Conservation (phyloP, 768 basidiomycete genomes). For the Termitomyces sp. region DNA sequence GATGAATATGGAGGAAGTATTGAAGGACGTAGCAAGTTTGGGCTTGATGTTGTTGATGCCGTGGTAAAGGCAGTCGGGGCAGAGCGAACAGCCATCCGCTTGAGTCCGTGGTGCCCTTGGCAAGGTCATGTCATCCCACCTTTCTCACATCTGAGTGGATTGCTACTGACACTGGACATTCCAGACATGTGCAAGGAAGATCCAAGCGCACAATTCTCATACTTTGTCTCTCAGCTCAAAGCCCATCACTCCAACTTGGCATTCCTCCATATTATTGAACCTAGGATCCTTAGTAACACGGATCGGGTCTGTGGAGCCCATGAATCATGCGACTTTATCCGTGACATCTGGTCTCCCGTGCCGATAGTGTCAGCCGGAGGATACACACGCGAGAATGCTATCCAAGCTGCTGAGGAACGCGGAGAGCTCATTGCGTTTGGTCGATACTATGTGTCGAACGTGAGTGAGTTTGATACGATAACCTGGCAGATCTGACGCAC, state of each 20-base stretch:
- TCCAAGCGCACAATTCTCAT: conserved; percentile 51
- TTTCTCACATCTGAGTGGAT: neutral
- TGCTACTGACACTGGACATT: conserved; percentile 23
- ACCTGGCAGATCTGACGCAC: neutral
- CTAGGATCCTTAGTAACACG: conserved; percentile 22
- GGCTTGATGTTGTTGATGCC: conserved; percentile 51
- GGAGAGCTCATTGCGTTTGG: conserved; percentile 30
- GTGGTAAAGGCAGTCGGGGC: conserved; percentile 50
- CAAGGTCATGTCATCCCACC: conserved; percentile 27
- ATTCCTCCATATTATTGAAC: conserved; percentile 52
- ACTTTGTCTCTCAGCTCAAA: conserved; percentile 41
- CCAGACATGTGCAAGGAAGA: conserved; percentile 52
- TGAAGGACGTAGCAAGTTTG: conserved; percentile 56
- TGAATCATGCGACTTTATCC: conserved; percentile 41
- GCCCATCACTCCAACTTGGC: conserved; percentile 39
- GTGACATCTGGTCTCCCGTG: conserved; percentile 41
- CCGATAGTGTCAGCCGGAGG: conserved; percentile 42
- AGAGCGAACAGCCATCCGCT: conserved; percentile 49
- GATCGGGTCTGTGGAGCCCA: conserved; percentile 11
- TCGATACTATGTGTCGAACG: conserved; percentile 30
- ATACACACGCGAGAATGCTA: conserved; percentile 37
- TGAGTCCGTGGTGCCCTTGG: conserved; percentile 50
- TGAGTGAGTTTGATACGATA: conserved; percentile 12
- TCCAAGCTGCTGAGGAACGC: conserved; percentile 31
- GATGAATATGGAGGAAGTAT: conserved; percentile 70